Evolutionary conservation across 495 filamentous ascomycete species (phyloP), one percentile per base, ranked within the genome.

Genomic region (Lasiosphaeria hispida): DNA sequence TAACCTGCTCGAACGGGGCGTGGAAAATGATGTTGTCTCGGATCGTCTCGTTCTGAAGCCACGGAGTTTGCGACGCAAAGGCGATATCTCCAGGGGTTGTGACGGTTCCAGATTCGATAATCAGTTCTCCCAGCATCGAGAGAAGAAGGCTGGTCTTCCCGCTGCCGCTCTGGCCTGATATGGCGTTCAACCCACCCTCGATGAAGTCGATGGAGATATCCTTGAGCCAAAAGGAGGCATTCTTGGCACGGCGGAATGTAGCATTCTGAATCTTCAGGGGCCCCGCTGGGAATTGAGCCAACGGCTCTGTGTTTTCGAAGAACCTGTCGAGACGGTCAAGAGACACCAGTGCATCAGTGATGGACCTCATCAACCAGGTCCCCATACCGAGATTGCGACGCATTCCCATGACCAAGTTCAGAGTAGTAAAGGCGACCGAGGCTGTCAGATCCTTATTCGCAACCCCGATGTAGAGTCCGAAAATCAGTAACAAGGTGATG

Each of bases 101-200:
- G 14, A 74, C 67, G 13, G 60, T 56, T 10, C 74, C 74, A 11
- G 15, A 57, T 53, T 69, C 78, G 47, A 67, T 77, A 11, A 83
- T 75, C 30, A 72, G 75, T 65, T 89, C 86, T 0, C 86, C 86
- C 1, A 88, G 72, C 9, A 88, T 80, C 0, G 84, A 75, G 7
- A 83, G 70, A 1, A 89, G 74, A 23, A 89, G 75, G 4, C 86
- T 79, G 19, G 78, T 85, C 67, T 89, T 89, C 4, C 86, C 86
- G 17, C 82, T 80, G 0, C 86, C 86, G 9, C 80, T 82, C 2
- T 76, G 74, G 4, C 81, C 81, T 18, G 74, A 76, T 0, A 84
- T 63, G 0, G 83, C 76, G 47, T 80, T 84, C 36, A 84, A 61
- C 1, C 77, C 77, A 10, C 76, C 75, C 17, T 78, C 72, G 36